Percentiles rank a stretch among this genome's conserved stretches.
phyloP scores from a whole-genome alignment of 73 alveolate species.

The Tetrahymena thermophila region DNA sequence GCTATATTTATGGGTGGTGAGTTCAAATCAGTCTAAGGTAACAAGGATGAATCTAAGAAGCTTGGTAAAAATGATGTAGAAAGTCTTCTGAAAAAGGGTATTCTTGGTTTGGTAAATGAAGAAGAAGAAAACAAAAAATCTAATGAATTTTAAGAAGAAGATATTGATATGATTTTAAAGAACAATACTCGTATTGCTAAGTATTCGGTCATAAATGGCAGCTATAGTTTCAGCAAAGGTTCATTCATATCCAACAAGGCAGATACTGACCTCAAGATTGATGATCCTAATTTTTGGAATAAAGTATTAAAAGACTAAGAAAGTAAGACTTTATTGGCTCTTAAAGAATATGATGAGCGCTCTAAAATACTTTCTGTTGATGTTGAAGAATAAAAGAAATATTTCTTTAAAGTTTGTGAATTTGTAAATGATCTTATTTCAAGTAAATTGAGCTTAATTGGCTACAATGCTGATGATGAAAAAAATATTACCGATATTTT shows the following conservation, averaged over 20 bases:
- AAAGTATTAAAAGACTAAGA: conserved; percentile 54
- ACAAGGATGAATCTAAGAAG: conserved; percentile 30
- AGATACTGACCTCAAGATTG: conserved; percentile 63
- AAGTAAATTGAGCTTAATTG: conserved; percentile 35
- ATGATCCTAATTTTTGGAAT: conserved; percentile 87
- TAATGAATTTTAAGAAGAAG: conserved; percentile 38
- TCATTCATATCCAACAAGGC: conserved; percentile 68
- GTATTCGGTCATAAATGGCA: conserved; percentile 54
- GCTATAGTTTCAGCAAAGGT: conserved; percentile 57
- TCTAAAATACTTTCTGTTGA: conserved; percentile 9
- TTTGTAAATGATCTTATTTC: conserved; percentile 48
- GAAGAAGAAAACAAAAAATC: conserved; percentile 41
- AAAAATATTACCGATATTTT: conserved; percentile 47
- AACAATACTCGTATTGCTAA: conserved; percentile 49
- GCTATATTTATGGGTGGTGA: conserved; percentile 80
- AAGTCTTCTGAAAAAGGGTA: conserved; percentile 71
- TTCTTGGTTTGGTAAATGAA: conserved; percentile 67
- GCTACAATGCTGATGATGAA: conserved; percentile 59
- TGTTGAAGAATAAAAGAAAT: conserved; percentile 41
- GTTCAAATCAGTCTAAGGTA: conserved; percentile 51
- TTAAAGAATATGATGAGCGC: conserved; percentile 36
- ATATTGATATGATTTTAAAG: conserved; percentile 72
- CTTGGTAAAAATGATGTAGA: conserved; percentile 75
- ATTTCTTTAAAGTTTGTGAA: conserved; percentile 51
- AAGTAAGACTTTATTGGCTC: conserved; percentile 39